Evolutionary conservation across 164 flowering plant genomes (phyloP).

Genomic region (Taxillus chinensis): DNA sequence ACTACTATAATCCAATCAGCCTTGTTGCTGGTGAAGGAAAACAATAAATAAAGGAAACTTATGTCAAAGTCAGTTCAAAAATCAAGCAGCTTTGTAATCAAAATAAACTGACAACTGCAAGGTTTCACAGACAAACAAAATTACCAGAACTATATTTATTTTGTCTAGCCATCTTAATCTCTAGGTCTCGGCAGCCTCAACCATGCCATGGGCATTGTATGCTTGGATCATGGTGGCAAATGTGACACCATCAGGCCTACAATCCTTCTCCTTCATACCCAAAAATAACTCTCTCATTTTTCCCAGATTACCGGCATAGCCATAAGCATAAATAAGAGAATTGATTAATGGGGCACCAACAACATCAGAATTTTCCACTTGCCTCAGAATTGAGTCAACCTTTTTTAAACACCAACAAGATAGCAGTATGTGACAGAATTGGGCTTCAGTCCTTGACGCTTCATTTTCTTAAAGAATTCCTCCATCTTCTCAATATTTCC

Average conservation of each 20-base stretch:
- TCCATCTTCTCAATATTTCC: constrained; percentile 72
- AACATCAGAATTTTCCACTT: constrained; percentile 72
- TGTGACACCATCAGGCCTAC: constrained; percentile 60
- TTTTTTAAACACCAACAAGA: constrained; percentile 51
- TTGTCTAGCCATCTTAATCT: constrained; percentile 1
- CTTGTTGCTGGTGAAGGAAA: too few relatives aligned
- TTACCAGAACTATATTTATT: neutral
- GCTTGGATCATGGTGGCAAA: constrained; percentile 66
- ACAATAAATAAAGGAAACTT: too few relatives aligned
- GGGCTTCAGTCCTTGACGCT: constrained; percentile 78
- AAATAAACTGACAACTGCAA: neutral
- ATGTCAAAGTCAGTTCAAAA: too few relatives aligned
- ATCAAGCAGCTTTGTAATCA: too few relatives aligned
- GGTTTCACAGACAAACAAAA: neutral
- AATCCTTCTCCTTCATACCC: constrained; percentile 55
- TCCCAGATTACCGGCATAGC: constrained; percentile 51
- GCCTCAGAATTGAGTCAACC: constrained; percentile 58
- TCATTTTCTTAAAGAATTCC: constrained; percentile 56
- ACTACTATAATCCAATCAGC: too few relatives aligned
- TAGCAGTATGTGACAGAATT: constrained; percentile 75
- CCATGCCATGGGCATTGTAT: constrained; percentile 50
- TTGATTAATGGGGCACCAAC: constrained; percentile 83
- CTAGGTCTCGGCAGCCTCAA: constrained; percentile 31
- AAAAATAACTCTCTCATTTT: constrained; percentile 45
- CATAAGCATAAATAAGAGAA: constrained; percentile 69